Evolutionary conservation across 2,329 filamentous ascomycete genomes (phyloP), one percentile per base, ranked within the genome.

Genomic region (Claviceps maximensis): DNA sequence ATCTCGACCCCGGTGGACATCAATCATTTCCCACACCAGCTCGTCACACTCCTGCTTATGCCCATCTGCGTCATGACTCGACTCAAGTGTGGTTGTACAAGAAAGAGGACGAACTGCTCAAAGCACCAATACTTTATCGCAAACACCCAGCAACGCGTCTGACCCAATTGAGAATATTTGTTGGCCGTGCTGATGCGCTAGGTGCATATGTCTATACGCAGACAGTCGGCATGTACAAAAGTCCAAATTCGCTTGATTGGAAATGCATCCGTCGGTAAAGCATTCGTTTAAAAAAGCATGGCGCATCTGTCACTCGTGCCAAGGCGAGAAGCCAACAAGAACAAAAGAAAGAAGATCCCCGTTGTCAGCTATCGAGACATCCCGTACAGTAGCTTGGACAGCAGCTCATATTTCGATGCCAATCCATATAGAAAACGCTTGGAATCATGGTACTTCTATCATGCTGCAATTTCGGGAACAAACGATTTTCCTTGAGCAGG

Each of bases 381-480:
- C n/a, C n/a, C n/a, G n/a, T n/a, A 45, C 6, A 15, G 23, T 7
- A 25, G n/a, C 12, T 17, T n/a, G 21, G 19, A 12, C 9, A 19
- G 23, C 7, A 40, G 25, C 44, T 33, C 17, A 6, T 23, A 13
- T 21, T 40, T 47, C 19, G 8, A 27, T 17, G n/a, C 13, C 13
- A 33, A 17, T 27, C 21, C 12, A 21, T 10, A 2, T 17, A 17
- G 19, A 17, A 44, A 23, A 17, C 15, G 7, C 12, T 54, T 41
- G 46, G 31, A 19, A 38, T 29, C 42, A 55, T 55, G 54, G 25
- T 45, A 3, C n/a, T 46, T 4, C 17, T 41, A 4, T 51, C 51
- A 41, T 53, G 54, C 38, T 53, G 51, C 25, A 27, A 25, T 17
- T 31, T 21, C 33, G 41, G 49, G 25, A 21, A 15, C 19, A 49